Evolutionary conservation across 768 basidiomycete species (phyloP).

Genomic region (Podaxis mareebaensis): DNA sequence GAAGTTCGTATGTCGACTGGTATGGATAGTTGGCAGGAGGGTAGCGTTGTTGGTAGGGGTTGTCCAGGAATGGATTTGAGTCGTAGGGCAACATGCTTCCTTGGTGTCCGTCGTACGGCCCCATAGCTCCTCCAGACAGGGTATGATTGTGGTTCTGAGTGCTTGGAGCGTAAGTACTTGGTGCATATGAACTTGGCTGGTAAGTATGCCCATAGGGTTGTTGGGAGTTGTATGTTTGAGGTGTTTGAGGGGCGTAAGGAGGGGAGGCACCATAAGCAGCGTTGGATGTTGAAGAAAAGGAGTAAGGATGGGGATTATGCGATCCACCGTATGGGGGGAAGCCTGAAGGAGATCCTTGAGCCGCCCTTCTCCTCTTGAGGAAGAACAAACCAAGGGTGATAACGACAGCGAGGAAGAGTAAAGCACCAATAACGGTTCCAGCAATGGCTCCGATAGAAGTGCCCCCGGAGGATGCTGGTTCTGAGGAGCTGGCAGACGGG

Average conservation of each 20-base stretch:
- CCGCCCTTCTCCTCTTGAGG: conserved; percentile 31
- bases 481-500: conserved; percentile 11
- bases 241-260: conserved; percentile 8
- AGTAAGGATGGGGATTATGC: conserved; percentile 3
- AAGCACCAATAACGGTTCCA: conserved; percentile 51
- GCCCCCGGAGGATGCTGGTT: conserved; percentile 12
- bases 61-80: conserved; percentile 31
- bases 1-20: conserved; percentile 20
- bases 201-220: conserved; percentile 7
- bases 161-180: conserved; percentile 31
- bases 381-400: conserved; percentile 54
- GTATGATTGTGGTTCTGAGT: conserved; percentile 9
- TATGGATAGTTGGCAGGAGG: conserved; percentile 16
- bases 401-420: conserved; percentile 53
- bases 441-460: conserved; percentile 48
- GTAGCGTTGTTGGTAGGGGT: conserved; percentile 12
- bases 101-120: conserved; percentile 4
- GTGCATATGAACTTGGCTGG: conserved; percentile 6
- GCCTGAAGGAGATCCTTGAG: conserved; percentile 17
- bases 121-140: neutral
- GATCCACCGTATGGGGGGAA: conserved; percentile 8
- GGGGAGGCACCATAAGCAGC: conserved; percentile 5
- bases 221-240: conserved; percentile 3
- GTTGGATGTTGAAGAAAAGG: conserved; percentile 6
- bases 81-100: conserved; percentile 18